Evolutionary conservation across 2,329 filamentous ascomycete species (phyloP), one percentile per base, ranked within the genome.

Genomic region (Neoscytalidium dimidiatum): DNA sequence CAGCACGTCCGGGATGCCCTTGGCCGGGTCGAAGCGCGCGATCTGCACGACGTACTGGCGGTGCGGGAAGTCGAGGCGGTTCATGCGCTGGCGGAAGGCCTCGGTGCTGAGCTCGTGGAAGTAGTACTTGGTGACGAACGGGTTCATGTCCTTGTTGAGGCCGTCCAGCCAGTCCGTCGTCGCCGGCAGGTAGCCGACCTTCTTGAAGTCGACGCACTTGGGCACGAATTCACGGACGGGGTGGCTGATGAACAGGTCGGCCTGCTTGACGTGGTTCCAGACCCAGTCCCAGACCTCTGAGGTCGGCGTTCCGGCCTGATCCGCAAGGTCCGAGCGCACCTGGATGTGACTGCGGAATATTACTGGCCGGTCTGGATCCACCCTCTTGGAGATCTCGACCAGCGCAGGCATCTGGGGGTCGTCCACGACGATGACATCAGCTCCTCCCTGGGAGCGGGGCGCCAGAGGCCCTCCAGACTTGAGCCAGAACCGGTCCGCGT

Each of bases 81-180:
- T 82, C 79, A 88, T 86, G 73, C 85, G 77, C 76, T 88, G 81
- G 53, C 85, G 75, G 70, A 85, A 79, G 76, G 87, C 88, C 73
- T 86, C 81, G 2, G 80, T 78, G 70, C 89, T 90, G 78, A 94
- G 92, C n/a, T 89, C 82, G 68, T 91, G 86, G 58, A 90, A 85
- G 70, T 94, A 94, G 78, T 90, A 92, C 13, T 86, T 85, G 6
- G 84, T 82, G 71, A 92, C 90, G 86, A 88, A 92, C 58, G 85
- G 81, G 66, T 85, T 85, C 75, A 94, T 83, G 26, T 81, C 78
- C 77, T 95, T 95, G 81, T 94, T 95, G 69, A 94, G 77, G 8
- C 92, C 92, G 73, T 95, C 92, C 3, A 93, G 82, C 89, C 91
- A 95, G 75, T 95, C 92, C 0, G 91, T 94, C 0, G 91, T 91